A percentile compares a stretch with the other conserved stretches of the same genome.
phyloP scores from a whole-genome alignment of 345 rosid species.

The Brassica incana region DNA sequence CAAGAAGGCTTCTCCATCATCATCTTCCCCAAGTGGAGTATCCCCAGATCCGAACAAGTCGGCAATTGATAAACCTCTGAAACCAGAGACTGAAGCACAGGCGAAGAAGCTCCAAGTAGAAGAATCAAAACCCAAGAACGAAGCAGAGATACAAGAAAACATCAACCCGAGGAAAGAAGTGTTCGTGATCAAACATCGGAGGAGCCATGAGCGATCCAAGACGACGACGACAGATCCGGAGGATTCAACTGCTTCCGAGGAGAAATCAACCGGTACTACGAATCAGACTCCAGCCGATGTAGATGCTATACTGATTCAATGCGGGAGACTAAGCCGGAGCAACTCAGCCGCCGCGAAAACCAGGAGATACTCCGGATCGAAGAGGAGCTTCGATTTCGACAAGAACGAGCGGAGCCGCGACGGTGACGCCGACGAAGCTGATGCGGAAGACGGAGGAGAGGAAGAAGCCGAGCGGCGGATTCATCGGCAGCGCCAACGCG shows the following conservation, averaged over 20 bases:
- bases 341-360: conserved; percentile 58
- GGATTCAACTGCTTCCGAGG: conserved; percentile 34
- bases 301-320: conserved; percentile 88
- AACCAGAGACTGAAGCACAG: conserved; percentile 3
- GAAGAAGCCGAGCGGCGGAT: conserved; percentile 45
- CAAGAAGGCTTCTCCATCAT: conserved; percentile 47
- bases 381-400: conserved; percentile 87
- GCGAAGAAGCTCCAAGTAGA: background rate
- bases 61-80: conserved; percentile 15
- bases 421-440: conserved; percentile 23
- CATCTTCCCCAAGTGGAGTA: conserved; percentile 20
- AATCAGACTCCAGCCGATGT: conserved; percentile 45
- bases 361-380: conserved; percentile 76
- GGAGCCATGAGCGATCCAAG: conserved; percentile 64
- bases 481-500: conserved; percentile 59
- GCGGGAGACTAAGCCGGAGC: conserved; percentile 87
- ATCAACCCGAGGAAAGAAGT: conserved; percentile 56
- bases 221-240: conserved; percentile 43
- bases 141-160: conserved; percentile 33
- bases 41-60: conserved; percentile 26
- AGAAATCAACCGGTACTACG: conserved; percentile 20
- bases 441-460: conserved; percentile 41
- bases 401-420: conserved; percentile 25
- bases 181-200: conserved; percentile 79
- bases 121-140: conserved; percentile 19